Conservation (phyloP, 2,329 filamentous ascomycete genomes). For the Alternaria infectoria region DNA sequence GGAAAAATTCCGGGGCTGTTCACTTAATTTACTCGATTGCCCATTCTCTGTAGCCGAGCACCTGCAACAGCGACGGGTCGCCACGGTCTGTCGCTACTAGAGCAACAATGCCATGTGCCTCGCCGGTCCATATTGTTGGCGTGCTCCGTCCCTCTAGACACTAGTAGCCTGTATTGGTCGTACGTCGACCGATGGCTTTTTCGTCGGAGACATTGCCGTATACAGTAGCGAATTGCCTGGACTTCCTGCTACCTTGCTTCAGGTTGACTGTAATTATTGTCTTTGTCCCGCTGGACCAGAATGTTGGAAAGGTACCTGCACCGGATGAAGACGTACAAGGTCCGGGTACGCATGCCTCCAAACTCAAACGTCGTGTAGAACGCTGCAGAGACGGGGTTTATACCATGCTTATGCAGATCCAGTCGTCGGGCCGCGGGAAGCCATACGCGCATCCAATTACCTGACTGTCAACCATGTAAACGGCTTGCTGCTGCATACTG, state of each 20-base stretch:
- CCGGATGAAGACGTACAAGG: conserved; percentile 45
- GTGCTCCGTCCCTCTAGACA: conserved; percentile 18
- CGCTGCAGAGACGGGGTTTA: conserved; percentile 38
- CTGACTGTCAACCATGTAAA: conserved; percentile 19
- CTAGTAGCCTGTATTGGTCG: conserved; percentile 21
- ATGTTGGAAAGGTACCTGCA: conserved; percentile 39
- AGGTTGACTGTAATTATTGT: conserved; percentile 42
- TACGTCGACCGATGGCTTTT: conserved; percentile 21
- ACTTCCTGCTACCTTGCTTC: conserved; percentile 26
- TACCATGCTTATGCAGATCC: conserved; percentile 48
- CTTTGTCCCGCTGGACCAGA: conserved; percentile 30
- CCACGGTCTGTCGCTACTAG: conserved; percentile 1
- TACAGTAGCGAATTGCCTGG: conserved; percentile 21
- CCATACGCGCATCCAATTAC: conserved; percentile 41
- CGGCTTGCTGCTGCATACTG: conserved; percentile 38
- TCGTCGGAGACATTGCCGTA: conserved; percentile 36
- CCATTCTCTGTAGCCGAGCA: conserved; percentile 13
- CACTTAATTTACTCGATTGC: background rate
- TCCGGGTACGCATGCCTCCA: conserved; percentile 38
- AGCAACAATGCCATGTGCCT: conserved; percentile 22
- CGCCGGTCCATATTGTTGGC: conserved; percentile 18
- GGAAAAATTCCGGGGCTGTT: conserved; percentile 13
- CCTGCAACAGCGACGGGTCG: conserved; percentile 14
- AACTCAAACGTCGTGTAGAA: conserved; percentile 35
- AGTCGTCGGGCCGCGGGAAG: conserved; percentile 42